phyloP scores from a whole-genome alignment of 1,284 basidiomycete species.

The Heterobasidion irregulare region DNA sequence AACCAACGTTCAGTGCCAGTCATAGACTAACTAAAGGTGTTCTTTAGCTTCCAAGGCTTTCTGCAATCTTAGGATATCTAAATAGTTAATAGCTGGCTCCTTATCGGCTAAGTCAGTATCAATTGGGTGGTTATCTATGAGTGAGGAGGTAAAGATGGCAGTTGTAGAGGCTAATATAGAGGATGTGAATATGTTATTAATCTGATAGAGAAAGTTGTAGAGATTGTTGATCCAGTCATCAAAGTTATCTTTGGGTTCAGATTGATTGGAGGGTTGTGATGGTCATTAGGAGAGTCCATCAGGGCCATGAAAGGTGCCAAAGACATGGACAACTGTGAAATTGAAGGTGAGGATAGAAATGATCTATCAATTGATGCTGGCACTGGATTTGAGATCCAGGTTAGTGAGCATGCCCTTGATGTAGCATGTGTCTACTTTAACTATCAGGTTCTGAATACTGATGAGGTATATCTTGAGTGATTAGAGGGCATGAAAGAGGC shows the following conservation, averaged over 20 bases:
- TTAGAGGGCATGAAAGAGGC: constrained; percentile 25
- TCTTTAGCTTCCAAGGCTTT: too few relatives aligned
- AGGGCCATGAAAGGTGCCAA: background rate
- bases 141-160: too few relatives aligned
- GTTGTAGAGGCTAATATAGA: too few relatives aligned
- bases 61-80: too few relatives aligned
- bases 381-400: constrained; percentile 23
- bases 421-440: constrained; percentile 22
- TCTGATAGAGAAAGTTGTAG: constrained; percentile 10
- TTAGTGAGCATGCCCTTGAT: constrained; percentile 3
- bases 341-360: constrained; percentile 25
- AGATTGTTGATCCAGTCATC: constrained; percentile 27
- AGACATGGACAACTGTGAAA: constrained; percentile 25
- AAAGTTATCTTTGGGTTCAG: constrained; percentile 16
- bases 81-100: too few relatives aligned
- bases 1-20: too few relatives aligned
- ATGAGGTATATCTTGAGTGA: too few relatives aligned
- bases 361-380: constrained; percentile 33
- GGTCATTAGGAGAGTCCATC: background rate
- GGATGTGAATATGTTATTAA: too few relatives aligned
- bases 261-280: background rate
- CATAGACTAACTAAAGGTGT: too few relatives aligned
- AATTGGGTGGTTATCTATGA: too few relatives aligned
- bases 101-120: too few relatives aligned
- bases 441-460: constrained; percentile 18